Evolutionary conservation across 2,329 filamentous ascomycete genomes (phyloP), one percentile per base, ranked within the genome.

Genomic region (Neofusicoccum parvum): DNA sequence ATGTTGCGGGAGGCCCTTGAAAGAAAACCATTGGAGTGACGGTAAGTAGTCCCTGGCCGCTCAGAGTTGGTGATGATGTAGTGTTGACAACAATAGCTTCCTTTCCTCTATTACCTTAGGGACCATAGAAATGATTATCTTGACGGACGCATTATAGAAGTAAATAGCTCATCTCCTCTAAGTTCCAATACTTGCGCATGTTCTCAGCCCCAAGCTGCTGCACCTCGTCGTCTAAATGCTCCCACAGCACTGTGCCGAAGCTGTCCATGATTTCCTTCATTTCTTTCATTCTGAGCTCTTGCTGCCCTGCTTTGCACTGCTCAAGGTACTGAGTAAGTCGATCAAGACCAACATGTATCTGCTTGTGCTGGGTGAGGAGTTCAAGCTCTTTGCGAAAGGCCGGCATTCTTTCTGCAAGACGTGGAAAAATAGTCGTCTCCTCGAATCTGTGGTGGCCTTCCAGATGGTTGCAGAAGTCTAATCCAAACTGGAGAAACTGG

Each of bases 201-300:
- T 94, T 96, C 76, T 95, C 91, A 50, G 92, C 92, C 2, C 89
- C 87, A 37, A 97, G 77, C 69, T 90, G 86, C 76, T 83, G 81
- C 7, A 97, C 92, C 82, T 97, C 93, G 71, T 94, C 89, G 72
- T 95, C 91, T 67, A 97, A 80, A 83, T 97, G 93, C 72, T 80
- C 81, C 91, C 92, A 94, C 56, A 97, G 76, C 68, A 96, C 91
- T 10, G 82, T 81, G 11, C 91, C 91, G 86, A 94, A 97, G 3
- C 76, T 77, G 76, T 96, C 91, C 88, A 96, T 88, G 72, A 91
- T 84, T 41, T 77, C 80, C 80, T 88, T 90, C 75, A 97, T 75
- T 72, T 87, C 86, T 3, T 76, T 73, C 72, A 86, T 70, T 56
- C 82, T 75, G 71, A 88, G 68, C 69, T 88, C 86, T 67, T 75